Percentiles rank a stretch among this genome's conserved stretches.
These are phyloP conservation scores for Phytophthora agathidicida DNA, from an alignment of 352 stramenopile genomes.

Conservation along the genomic window DNA sequence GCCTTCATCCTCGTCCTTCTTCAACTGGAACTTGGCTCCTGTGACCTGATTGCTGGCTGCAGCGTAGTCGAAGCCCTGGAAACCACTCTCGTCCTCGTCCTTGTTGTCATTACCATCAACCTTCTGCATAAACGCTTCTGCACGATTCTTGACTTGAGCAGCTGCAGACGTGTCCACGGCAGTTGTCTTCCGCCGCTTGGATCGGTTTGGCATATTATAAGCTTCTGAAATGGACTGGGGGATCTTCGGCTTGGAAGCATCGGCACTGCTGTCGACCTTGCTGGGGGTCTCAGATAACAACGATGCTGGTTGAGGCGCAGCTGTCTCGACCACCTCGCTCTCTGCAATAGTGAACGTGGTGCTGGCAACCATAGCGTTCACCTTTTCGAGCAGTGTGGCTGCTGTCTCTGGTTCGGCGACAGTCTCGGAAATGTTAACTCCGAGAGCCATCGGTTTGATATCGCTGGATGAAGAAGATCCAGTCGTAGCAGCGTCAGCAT, in stretches of 20 bases:
- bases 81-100: constrained; percentile 10
- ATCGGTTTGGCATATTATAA: constrained; percentile 72
- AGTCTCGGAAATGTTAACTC: constrained; percentile 9
- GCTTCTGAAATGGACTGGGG: constrained; percentile 80
- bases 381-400: constrained; percentile 44
- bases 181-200: constrained; percentile 66
- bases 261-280: constrained; percentile 7
- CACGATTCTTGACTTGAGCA: constrained; percentile 44
- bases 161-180: constrained; percentile 35
- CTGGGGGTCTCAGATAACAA: constrained; percentile 5
- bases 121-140: constrained; percentile 60
- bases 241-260: constrained; percentile 27
- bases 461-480: constrained; percentile 12
- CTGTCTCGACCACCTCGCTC: constrained; percentile 30
- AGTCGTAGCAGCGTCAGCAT: constrained; percentile 8
- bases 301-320: background rate
- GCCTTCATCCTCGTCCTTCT: constrained; percentile 34
- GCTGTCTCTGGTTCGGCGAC: constrained; percentile 14
- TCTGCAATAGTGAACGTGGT: constrained; percentile 66
- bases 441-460: constrained; percentile 26
- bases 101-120: constrained; percentile 21
- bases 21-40: constrained; percentile 56
- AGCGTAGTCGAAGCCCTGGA: constrained; percentile 66
- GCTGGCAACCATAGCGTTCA: constrained; percentile 63
- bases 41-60: constrained; percentile 48